Evolutionary conservation across 148 eudicot genomes (phyloP), one percentile per base, ranked within the genome.

Genomic region (Arctostaphylos glauca): DNA sequence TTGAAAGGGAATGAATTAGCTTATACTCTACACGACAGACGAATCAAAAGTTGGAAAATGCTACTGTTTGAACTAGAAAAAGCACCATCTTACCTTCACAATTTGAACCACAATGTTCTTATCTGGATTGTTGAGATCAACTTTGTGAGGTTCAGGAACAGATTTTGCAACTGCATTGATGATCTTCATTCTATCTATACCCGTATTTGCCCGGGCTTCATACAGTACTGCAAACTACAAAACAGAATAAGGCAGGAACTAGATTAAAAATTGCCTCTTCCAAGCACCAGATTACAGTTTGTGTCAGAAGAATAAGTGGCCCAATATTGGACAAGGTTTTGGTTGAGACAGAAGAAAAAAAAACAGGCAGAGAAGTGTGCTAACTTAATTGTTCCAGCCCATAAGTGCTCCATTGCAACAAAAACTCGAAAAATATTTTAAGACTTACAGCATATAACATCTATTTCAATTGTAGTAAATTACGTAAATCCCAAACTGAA

Each of bases 181-280:
- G 83, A 96, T 90, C 88, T 94, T 96, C 90, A 90, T 88, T 88
- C 94, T 91, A 80, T 96, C 97, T 64, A 96, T 86, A 52, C 99
- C 98, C 78, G 93, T 87, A 84, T 96, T 96, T 84, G 99, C 98
- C 23, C 99, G 95, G 58, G 98, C 97, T 72, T 96, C 99, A 82
- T 94, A 96, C 48, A 89, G 85, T 50, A 96, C 98, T n/a, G 99
- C 95, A 92, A 89, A 96, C 99, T 96, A 88, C 75, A 83, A 77
- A 9, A 76, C 9, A 84, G 50, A 55, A 31, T 62, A 84, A 73
- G 9, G 13, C 50, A 79, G 38, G 50, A 79, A 43, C 18, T 44
- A 9, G 44, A 3, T 58, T 12, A 41, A 38, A 31, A 25, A 48
- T 71, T 54, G 23, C 44, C 49, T 73, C 52, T 58, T 59, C 49